These are phyloP conservation scores for Jimgerdemannia lactiflua DNA, from an alignment of 192 early-diverging fungal genomes.

Conservation along the genomic window DNA sequence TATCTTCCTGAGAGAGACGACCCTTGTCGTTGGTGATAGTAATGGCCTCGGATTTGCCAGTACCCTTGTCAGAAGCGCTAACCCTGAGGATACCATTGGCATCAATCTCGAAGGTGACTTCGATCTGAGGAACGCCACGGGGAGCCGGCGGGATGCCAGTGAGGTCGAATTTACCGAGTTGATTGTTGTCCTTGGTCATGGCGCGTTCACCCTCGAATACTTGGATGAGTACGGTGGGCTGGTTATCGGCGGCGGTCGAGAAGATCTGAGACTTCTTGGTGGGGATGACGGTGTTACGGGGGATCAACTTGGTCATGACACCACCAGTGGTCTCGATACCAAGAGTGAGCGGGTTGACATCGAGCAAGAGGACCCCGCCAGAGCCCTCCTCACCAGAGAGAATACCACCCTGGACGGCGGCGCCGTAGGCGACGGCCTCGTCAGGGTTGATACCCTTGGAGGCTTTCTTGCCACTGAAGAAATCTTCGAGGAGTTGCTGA, in stretches of 20 bases:
- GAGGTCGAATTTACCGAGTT: slow-evolving; percentile 96
- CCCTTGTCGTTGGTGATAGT: slow-evolving; percentile 98
- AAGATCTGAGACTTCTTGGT: slow-evolving; percentile 96
- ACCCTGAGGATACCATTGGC: slow-evolving; percentile 94
- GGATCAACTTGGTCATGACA: slow-evolving; percentile 94
- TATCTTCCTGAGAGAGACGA: slow-evolving; percentile 91
- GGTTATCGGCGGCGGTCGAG: slow-evolving; percentile 97
- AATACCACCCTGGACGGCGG: slow-evolving; percentile 95
- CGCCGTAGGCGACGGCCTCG: slow-evolving; percentile 96
- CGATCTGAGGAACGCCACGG: slow-evolving; percentile 96
- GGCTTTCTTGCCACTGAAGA: slow-evolving; percentile 99
- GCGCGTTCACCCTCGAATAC: slow-evolving; percentile 98
- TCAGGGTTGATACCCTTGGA: slow-evolving; percentile 98
- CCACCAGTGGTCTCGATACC: slow-evolving; percentile 97
- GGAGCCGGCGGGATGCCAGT: slow-evolving; percentile 92
- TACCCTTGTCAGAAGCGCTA: slow-evolving; percentile 92
- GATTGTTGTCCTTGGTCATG: slow-evolving; percentile 99
- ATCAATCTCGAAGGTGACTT: slow-evolving; percentile 96
- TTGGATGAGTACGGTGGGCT: slow-evolving; percentile 95
- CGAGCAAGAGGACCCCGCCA: slow-evolving; percentile 89
- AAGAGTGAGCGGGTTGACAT: slow-evolving; percentile 91
- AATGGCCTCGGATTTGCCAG: slow-evolving; percentile 95
- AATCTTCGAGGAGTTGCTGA: slow-evolving; percentile 97
- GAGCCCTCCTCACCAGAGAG: slow-evolving; percentile 95
- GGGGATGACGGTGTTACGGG: slow-evolving; percentile 93